Evolutionary conservation across 208 protist species (phyloP), one percentile per base, ranked within the genome.

Genomic region (Crithidia expoeki): DNA sequence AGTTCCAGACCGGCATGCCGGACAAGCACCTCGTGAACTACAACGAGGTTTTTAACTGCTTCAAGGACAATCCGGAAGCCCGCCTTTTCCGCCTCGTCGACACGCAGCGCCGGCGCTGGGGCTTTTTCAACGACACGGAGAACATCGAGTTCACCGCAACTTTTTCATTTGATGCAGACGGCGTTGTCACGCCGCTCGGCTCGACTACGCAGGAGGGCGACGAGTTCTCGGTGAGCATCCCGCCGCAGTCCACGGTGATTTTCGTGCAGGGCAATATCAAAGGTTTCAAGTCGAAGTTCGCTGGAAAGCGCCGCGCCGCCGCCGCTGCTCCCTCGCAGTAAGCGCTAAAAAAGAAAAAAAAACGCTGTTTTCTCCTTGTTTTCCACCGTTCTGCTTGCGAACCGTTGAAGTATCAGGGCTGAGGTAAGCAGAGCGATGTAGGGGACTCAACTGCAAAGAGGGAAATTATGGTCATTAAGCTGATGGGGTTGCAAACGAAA

Each of bases 21-120:
- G 85, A 90, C 74, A 52, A 25, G 19, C 30, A 34, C 44, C 51
- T 90, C n/a, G 72, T 90, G 46, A 63, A 71, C 51, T 72, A 83
- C 65, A 65, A 87, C 63, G 64, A 85, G 42, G 79, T 84, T 14
- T 90, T 76, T 74, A 74, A 74, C n/a, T 85, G 79, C 77, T 90
- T 90, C 63, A 85, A 88, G 72, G 78, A 85, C 59, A 75, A 76
- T 33, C 84, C 81, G 27, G 84, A 90, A 25, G 88, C 78, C 12
- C 71, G 86, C 19, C 84, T 94, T 32, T 94, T 85, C 70, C 88
- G 88, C 49, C 73, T 94, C 44, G 78, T 89, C 10, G 77, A 91
- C 73, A 81, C 76, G 12, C 58, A 66, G 46, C 44, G 51, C 25
- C 23, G 53, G 12, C 47, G 59, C 21, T 92, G 87, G 87, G 83